These are phyloP conservation scores for Lasiosphaeriaceae sp. DNA, from an alignment of 495 filamentous ascomycete species.

Conservation along the genomic window DNA sequence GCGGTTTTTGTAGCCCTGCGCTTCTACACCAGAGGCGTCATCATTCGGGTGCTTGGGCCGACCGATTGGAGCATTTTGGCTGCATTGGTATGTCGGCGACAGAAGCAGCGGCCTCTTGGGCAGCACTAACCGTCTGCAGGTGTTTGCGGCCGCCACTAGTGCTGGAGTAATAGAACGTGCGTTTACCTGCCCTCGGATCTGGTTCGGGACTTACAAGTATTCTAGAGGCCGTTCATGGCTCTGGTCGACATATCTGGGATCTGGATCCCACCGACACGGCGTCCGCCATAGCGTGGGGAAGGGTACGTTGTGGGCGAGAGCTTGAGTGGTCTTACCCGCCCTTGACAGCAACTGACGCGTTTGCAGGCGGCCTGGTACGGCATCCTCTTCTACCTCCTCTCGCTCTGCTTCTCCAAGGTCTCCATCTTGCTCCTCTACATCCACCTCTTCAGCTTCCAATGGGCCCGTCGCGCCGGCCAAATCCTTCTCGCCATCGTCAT, in stretches of 20 bases:
- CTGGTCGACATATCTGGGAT: slow-evolving; percentile 28
- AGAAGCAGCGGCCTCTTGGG: background rate
- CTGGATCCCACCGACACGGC: slow-evolving; percentile 20
- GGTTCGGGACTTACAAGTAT: background rate
- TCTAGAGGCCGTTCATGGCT: slow-evolving; percentile 23
- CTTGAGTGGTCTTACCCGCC: background rate
- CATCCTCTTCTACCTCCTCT: slow-evolving; percentile 26
- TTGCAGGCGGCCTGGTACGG: slow-evolving; percentile 27
- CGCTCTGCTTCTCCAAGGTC: slow-evolving; percentile 32
- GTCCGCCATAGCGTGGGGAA: slow-evolving; percentile 19
- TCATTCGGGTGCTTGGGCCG: slow-evolving; percentile 22
- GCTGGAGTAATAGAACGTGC: slow-evolving; percentile 24
- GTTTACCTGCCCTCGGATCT: background rate
- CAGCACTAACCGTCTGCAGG: slow-evolving; percentile 4
- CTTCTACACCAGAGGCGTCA: slow-evolving; percentile 24
- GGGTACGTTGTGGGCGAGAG: slow-evolving; percentile 11
- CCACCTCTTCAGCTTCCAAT: slow-evolving; percentile 35
- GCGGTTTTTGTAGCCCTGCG: slow-evolving; percentile 27
- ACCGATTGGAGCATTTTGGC: slow-evolving; percentile 30
- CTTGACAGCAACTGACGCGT: background rate
- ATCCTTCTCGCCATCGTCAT: slow-evolving; percentile 24
- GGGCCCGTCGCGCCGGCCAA: slow-evolving; percentile 27
- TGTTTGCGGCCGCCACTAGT: slow-evolving; percentile 21
- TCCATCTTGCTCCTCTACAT: slow-evolving; percentile 38
- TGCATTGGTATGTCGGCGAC: slow-evolving; percentile 16